A percentile compares a stretch with the other conserved stretches of the same genome.
phyloP scores from a whole-genome alignment of 225 moss, liverwort and hornwort genomes.

The Marchantia paleacea region DNA sequence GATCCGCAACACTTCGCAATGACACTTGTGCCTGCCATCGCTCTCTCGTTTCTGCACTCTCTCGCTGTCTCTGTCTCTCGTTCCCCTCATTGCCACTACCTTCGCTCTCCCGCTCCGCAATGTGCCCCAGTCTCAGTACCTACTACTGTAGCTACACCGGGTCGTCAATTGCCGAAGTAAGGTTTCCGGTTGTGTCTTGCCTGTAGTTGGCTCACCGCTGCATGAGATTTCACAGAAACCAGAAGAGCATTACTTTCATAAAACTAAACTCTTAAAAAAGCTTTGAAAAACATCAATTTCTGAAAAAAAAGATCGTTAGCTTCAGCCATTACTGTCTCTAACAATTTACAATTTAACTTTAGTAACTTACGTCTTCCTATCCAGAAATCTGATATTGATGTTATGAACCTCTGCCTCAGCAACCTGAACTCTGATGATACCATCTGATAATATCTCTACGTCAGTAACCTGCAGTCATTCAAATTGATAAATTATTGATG shows the following conservation, averaged over 20 bases:
- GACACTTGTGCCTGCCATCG: not conserved
- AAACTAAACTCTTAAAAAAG: not conserved
- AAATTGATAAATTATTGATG: not conserved
- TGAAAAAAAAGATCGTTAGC: not conserved
- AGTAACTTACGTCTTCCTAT: slow-evolving; percentile 88
- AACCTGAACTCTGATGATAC: slow-evolving; percentile 87
- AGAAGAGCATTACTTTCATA: not conserved
- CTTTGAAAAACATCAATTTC: not conserved
- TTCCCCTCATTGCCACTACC: not conserved
- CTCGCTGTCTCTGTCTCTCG: not conserved
- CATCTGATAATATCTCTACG: slow-evolving; percentile 88
- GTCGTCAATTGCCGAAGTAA: slow-evolving; percentile 88
- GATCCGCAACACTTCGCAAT: not conserved
- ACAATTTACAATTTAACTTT: not conserved
- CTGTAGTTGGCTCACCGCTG: slow-evolving; percentile 94
- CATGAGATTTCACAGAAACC: not conserved
- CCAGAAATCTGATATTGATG: slow-evolving; percentile 89
- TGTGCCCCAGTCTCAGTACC: too few relatives aligned
- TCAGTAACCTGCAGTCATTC: slow-evolving; percentile 69
- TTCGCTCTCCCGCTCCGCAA: not conserved
- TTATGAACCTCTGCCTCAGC: slow-evolving; percentile 98
- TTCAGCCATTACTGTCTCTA: not conserved
- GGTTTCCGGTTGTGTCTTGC: slow-evolving; percentile 92
- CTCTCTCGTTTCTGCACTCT: not conserved
- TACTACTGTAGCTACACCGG: too few relatives aligned